Percentiles rank a stretch among this genome's conserved stretches.
These are phyloP conservation scores for Monocercomonoides exilis DNA, from an alignment of 78 protist genomes.

Conservation along the genomic window DNA sequence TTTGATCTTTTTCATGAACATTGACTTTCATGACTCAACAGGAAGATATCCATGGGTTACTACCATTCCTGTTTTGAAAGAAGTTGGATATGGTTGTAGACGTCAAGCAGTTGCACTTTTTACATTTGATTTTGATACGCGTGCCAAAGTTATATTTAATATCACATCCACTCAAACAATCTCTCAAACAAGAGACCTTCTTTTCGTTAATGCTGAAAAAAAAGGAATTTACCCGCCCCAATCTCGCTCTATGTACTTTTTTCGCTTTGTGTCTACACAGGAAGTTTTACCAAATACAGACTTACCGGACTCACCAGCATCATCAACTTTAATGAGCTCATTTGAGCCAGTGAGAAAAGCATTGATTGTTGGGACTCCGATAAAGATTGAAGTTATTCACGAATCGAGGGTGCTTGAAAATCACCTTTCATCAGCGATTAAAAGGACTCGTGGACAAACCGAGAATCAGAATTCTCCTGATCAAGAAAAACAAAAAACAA, in stretches of 20 bases:
- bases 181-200: neutral
- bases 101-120: neutral
- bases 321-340: neutral
- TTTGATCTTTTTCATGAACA: no score
- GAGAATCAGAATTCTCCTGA: neutral
- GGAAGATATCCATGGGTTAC: no score
- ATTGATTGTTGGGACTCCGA: neutral
- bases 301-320: neutral
- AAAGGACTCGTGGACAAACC: neutral
- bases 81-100: no score
- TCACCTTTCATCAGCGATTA: neutral
- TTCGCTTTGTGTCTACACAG: neutral
- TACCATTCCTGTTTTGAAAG: no score
- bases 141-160: neutral
- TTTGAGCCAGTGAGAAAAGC: neutral
- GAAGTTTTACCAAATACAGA: neutral
- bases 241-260: neutral
- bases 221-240: neutral
- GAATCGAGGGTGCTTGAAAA: neutral
- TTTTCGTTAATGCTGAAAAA: neutral
- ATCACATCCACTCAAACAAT: neutral
- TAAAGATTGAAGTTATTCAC: neutral
- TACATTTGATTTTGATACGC: neutral
- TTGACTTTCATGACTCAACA: no score
- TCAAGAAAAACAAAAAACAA: neutral